Base-by-base conservation (phyloP, 1,139 yeast genomes). In the Pneumocystis canis region DNA sequence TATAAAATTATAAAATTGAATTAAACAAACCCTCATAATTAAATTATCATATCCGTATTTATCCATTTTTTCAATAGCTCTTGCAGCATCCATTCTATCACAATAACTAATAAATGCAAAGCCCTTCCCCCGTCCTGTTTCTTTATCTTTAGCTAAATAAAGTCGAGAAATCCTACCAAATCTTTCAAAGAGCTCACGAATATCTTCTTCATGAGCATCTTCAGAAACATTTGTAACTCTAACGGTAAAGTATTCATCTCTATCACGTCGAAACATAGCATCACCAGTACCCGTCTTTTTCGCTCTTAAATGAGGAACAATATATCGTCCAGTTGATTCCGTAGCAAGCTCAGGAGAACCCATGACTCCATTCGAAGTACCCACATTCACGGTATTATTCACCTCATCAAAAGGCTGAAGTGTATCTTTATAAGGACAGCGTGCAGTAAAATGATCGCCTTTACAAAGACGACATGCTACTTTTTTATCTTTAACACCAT, bases 391-490 rank as follows among this genome's bases (percentile, higher is more conserved):
- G 62, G 76, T 71, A 28, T 73, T 74, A 62, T 72, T 74, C 58
- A 76, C 73, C 9, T 61, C 63, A 58, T 76, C 74, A 57, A 77
- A 74, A 59, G 80, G 79, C 54, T 90, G 94, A 75, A 92, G 79
- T 58, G 94, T 87, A 71, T 87, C 95, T 78, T 87, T 90, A 81
- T 84, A 89, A 68, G 98, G 98, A 86, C 99, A 92, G 77, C 87
- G 85, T 73, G 90, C 79, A 57, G 97, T 87, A 82, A 85, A 89
- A 80, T 92, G 99, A 69, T 84, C 87, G 72, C 96, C 97, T 68
- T 86, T 85, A 85, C 99, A 92, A 65, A 82, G 79, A 82, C 97
- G 87, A 83, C 98, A 92, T 71, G 77, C 81, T 66, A 80, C 80
- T 74, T 83, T 81, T 71, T 80, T 80, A 73, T 81, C 83, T 73